Conservation (phyloP, 2,329 filamentous ascomycete species). For the Venturia aucupariae region DNA sequence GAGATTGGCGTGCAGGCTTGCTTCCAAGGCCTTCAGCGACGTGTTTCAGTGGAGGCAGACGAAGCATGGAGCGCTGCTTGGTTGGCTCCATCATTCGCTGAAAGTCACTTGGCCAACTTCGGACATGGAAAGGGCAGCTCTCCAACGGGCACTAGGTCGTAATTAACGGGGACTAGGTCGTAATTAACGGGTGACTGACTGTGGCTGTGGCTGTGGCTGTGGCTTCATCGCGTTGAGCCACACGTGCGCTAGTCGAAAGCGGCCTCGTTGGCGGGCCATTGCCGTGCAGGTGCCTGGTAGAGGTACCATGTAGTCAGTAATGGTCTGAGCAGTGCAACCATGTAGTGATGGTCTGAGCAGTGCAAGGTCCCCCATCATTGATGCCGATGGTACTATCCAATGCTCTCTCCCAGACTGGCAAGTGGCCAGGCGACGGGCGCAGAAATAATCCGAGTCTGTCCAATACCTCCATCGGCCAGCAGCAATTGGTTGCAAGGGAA, state of each 20-base stretch:
- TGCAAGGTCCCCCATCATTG: not conserved
- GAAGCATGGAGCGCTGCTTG: conserved; percentile 52
- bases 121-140: not conserved
- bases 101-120: not conserved
- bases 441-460: too few species aligned
- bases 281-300: too few species aligned
- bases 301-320: too few species aligned
- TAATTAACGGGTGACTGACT: too few species aligned
- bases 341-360: too few species aligned
- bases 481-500: conserved; percentile 1
- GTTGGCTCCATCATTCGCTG: conserved; percentile 49
- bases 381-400: too few species aligned
- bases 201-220: not conserved
- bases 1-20: conserved; percentile 43
- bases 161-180: too few species aligned
- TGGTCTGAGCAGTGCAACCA: too few species aligned
- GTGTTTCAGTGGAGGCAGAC: conserved; percentile 66
- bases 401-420: not conserved
- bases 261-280: not conserved
- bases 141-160: not conserved
- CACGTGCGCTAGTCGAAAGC: not conserved
- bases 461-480: too few species aligned
- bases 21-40: conserved; percentile 57
- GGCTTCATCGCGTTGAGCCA: conserved; percentile 4
- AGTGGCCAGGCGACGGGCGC: not conserved